Conservation (phyloP, 176 grass and related monocot species). For the barley (Hordeum vulgare) region MorexV3_pseudomolecules_assembly NC_058519.1:194780193-194780692, state of each 20-base stretch:
- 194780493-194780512: conserved; percentile 64
- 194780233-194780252: not conserved
- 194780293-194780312: conserved; percentile 96
- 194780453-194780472: conserved; percentile 90
- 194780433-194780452: conserved; percentile 73
- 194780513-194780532: conserved; percentile 73
- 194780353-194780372: conserved; percentile 87
- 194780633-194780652: conserved; percentile 9
- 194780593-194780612: conserved; percentile 44
- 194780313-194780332: conserved; percentile 92
- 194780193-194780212: not conserved
- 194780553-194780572: conserved; percentile 37
- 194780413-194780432: conserved; percentile 91
- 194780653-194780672: conserved; percentile 1
- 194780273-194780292: conserved; percentile 87
- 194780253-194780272: conserved; percentile 42
- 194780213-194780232: not conserved
- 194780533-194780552: conserved; percentile 61
- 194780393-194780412: conserved; percentile 95
- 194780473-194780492: conserved; percentile 78
- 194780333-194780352: conserved; percentile 80
- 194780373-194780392: conserved; percentile 96
- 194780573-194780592: conserved; percentile 41
- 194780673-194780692: conserved; percentile 26
- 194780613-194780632: conserved; percentile 42